Evolutionary conservation across 345 rosid genomes (phyloP).

Genomic region (Aegle marmelos): DNA sequence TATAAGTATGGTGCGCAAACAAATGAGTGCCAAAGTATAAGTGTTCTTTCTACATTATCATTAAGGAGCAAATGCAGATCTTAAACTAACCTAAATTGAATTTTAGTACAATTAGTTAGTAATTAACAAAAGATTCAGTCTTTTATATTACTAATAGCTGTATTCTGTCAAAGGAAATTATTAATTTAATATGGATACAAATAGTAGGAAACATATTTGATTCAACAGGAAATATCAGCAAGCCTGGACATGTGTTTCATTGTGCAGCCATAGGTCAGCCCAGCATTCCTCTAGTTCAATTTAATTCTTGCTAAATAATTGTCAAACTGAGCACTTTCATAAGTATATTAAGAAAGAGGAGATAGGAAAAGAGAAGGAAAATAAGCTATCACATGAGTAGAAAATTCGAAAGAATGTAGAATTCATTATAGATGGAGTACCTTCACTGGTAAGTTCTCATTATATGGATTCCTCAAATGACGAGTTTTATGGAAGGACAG

Average conservation of each 20-base stretch:
- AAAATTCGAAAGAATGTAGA: neutral
- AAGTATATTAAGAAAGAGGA: neutral
- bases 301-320: neutral
- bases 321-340: neutral
- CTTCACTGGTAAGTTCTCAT: slow-evolving; percentile 98
- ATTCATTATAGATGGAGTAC: slow-evolving; percentile 31
- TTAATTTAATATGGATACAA: neutral
- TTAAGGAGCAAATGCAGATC: neutral
- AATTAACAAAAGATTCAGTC: neutral
- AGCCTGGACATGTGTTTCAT: slow-evolving; percentile 3
- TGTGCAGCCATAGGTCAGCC: neutral
- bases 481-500: slow-evolving; percentile 94
- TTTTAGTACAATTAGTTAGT: neutral
- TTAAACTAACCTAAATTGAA: neutral
- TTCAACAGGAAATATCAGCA: neutral
- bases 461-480: slow-evolving; percentile 90
- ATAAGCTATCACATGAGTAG: neutral
- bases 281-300: neutral
- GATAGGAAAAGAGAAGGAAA: neutral
- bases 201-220: neutral
- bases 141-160: neutral
- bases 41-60: neutral
- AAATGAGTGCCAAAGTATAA: neutral
- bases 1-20: neutral
- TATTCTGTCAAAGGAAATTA: neutral